These are phyloP conservation scores for Pueraria montana DNA, from an alignment of 306 rosid genomes.

Conservation along the genomic window DNA sequence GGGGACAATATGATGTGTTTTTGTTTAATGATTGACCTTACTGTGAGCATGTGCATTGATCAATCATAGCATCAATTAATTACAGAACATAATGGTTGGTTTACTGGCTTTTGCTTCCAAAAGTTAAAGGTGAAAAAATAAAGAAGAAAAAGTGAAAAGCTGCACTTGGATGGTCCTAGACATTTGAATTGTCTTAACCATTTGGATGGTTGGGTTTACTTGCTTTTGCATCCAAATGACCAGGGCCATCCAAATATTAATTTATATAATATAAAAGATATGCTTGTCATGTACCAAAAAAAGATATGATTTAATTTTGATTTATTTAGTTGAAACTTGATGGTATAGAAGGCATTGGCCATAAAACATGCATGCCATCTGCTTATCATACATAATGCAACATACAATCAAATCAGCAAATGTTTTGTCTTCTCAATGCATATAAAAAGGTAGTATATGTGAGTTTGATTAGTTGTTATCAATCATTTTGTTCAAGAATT, in stretches of 20 bases:
- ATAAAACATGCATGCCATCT: not conserved
- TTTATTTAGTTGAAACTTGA: not conserved
- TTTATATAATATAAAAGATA: not conserved
- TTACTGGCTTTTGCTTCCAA: constrained; percentile 14
- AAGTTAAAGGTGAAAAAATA: not conserved
- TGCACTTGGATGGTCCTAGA: not conserved
- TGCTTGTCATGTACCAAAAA: not conserved
- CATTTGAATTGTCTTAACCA: not conserved
- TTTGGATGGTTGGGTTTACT: not conserved
- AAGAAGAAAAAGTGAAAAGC: not conserved
- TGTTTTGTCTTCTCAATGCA: not conserved
- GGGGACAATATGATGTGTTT: constrained; percentile 9
- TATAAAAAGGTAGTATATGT: not conserved
- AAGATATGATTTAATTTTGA: not conserved
- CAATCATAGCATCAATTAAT: constrained; percentile 29
- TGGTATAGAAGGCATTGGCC: not conserved
- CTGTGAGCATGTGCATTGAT: not conserved
- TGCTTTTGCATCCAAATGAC: not conserved
- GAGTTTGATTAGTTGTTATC: not conserved
- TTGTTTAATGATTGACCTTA: constrained; percentile 25
- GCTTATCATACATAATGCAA: not conserved
- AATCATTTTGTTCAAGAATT: constrained; percentile 17
- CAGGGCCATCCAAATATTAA: not conserved
- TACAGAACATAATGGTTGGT: constrained; percentile 9
- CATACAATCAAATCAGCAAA: constrained; percentile 1